Evolutionary conservation across 2,329 filamentous ascomycete species (phyloP), one percentile per base, ranked within the genome.

Genomic region (Colletotrichum spaethianum): DNA sequence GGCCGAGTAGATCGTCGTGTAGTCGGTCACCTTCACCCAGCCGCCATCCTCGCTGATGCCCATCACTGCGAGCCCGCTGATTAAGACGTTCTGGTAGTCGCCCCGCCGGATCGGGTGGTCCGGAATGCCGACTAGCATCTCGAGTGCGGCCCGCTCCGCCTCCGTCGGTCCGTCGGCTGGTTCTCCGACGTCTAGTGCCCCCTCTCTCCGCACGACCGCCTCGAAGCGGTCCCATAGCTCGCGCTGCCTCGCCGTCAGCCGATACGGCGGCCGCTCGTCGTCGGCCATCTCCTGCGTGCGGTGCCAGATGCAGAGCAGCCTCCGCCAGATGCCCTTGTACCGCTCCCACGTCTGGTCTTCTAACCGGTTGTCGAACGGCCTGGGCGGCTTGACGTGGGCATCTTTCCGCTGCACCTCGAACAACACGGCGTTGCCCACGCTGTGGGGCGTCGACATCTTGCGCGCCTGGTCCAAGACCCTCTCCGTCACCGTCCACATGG

Each of bases 1-100:
- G 16, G 57, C 73, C 20, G 66, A 75, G 48, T 73, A 75, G 11
- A 70, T 61, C 2, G 46, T 62, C 44, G 57, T 76, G 18, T 75
- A 75, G 40, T 75, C 60, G 1, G 28, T 26, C 4, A 52, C 60
- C 0, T 55, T 5, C 0, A 70, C 38, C 63, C 46, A 75, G 1
- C 67, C 60, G 16, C 72, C 60, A 14, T 74, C 69, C 4, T 70
- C 59, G 0, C 36, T 14, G 28, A 75, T 56, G 7, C 67, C 63
- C n/a, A 59, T 59, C 1, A 66, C 44, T 2, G 44, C 28, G 5
- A 66, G 18, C 3, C 11, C n/a, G 16, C 42, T 50, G 7, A 66
- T 59, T 6, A 66, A 16, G 6, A 31, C 31, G 23, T 59, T 66
- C 1, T 66, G n/a, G 6, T 59, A 50, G 5, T 66, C 9, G 2